Conservation (phyloP, 768 basidiomycete species). For the Tricholoma saponaceum region DNA sequence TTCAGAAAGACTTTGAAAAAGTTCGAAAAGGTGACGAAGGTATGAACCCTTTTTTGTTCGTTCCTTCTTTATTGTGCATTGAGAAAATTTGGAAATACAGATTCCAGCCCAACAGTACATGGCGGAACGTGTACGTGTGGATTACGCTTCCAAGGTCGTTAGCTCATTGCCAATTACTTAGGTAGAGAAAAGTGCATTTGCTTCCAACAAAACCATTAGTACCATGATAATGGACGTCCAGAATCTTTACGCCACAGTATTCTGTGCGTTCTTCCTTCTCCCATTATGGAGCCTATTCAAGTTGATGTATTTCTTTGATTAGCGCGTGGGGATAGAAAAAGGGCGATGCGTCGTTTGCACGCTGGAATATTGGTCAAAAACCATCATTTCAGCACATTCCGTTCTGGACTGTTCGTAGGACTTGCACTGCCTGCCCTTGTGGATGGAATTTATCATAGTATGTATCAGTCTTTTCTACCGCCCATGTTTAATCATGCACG, state of each 20-base stretch:
- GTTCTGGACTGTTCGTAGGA: constrained; percentile 71
- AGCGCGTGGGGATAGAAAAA: constrained; percentile 74
- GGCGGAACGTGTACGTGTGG: not conserved
- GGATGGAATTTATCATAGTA: constrained; percentile 61
- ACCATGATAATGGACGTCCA: constrained; percentile 44
- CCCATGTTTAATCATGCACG: not conserved
- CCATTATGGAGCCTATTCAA: too few species aligned
- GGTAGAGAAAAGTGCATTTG: not conserved
- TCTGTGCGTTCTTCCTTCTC: constrained; percentile 54
- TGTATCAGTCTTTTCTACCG: constrained; percentile 5
- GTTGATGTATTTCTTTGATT: not conserved
- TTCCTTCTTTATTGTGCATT: too few species aligned
- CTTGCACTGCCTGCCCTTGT: constrained; percentile 65
- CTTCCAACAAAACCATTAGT: not conserved
- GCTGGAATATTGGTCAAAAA: constrained; percentile 44
- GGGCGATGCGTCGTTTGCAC: constrained; percentile 65
- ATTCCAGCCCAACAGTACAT: not conserved
- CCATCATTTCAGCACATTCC: constrained; percentile 69
- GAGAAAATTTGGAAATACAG: not conserved
- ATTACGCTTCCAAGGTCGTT: not conserved
- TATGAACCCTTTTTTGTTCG: constrained; percentile 29
- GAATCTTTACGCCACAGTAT: constrained; percentile 60
- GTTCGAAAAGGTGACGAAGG: constrained; percentile 76
- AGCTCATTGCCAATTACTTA: not conserved
- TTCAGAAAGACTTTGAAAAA: constrained; percentile 86